Percentiles rank a stretch among this genome's conserved stretches.
Evolutionary conservation across 768 basidiomycete genomes (phyloP).

Genomic region (Calocera cornea): DNA sequence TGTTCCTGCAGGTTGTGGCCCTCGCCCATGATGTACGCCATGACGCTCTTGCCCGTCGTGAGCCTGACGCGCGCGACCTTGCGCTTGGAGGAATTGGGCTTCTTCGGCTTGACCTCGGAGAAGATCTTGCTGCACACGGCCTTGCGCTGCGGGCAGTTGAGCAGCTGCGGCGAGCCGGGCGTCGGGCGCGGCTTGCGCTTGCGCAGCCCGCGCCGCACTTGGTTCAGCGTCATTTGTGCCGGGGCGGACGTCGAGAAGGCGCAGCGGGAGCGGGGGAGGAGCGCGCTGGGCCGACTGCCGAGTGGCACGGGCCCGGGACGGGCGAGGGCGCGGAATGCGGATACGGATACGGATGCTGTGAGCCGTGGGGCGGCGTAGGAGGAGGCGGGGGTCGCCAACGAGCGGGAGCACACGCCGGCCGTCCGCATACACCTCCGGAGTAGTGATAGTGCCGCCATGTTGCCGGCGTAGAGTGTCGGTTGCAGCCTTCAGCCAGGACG

Average conservation of each 20-base stretch:
- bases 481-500: too few relatives aligned
- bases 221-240: conserved; percentile 57
- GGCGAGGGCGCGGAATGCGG: too few relatives aligned
- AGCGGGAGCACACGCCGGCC: too few relatives aligned
- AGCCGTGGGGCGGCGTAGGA: too few relatives aligned
- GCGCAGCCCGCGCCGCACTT: conserved; percentile 55
- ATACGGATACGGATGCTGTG: too few relatives aligned
- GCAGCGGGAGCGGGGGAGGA: conserved; percentile 2
- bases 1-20: conserved; percentile 98
- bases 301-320: too few relatives aligned
- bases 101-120: conserved; percentile 72
- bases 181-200: conserved; percentile 40
- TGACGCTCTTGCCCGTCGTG: conserved; percentile 71
- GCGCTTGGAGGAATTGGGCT: conserved; percentile 96
- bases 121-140: conserved; percentile 77
- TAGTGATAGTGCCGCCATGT: too few relatives aligned
- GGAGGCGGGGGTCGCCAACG: too few relatives aligned
- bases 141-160: conserved; percentile 71
- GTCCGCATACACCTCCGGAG: too few relatives aligned
- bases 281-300: background rate
- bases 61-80: conserved; percentile 93
- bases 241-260: conserved; percentile 15
- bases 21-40: conserved; percentile 93
- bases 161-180: conserved; percentile 67
- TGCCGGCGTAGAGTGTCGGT: too few relatives aligned